Conservation (phyloP, 768 basidiomycete species). For the Lactarius sanguifluus region DNA sequence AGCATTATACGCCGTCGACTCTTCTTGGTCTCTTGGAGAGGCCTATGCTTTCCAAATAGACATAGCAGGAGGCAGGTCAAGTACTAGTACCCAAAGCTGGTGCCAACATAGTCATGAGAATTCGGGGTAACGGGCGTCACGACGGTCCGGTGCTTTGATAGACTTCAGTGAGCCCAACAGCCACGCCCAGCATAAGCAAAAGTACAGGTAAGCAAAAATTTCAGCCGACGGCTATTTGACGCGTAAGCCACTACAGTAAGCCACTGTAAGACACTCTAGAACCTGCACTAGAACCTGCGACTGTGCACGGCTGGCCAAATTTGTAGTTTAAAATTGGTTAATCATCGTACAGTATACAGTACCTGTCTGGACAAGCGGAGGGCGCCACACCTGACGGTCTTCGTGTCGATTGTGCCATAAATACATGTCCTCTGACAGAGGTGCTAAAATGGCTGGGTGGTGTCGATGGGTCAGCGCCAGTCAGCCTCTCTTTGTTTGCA, state of each 20-base stretch:
- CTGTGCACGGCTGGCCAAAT: background rate
- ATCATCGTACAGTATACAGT: background rate
- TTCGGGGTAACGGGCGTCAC: background rate
- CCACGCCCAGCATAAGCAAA: too few relatives aligned
- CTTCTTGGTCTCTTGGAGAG: background rate
- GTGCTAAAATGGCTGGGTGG: background rate
- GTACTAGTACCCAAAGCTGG: background rate
- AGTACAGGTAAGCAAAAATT: background rate
- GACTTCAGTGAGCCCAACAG: background rate
- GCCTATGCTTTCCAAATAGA: background rate
- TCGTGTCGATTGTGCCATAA: too few relatives aligned
- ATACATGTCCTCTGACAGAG: background rate
- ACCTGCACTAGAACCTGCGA: too few relatives aligned
- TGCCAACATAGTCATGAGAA: background rate
- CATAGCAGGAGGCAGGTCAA: background rate
- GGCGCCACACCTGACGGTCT: background rate
- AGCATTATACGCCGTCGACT: background rate
- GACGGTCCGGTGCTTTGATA: background rate
- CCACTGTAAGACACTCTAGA: too few relatives aligned
- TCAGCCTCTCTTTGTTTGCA: background rate
- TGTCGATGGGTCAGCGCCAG: background rate
- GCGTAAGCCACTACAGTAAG: too few relatives aligned
- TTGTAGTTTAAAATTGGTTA: background rate
- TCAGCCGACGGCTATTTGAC: background rate
- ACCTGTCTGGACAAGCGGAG: background rate